phyloP scores from a whole-genome alignment of 208 protist genomes.

The Trypanosomatidae sp. region DNA sequence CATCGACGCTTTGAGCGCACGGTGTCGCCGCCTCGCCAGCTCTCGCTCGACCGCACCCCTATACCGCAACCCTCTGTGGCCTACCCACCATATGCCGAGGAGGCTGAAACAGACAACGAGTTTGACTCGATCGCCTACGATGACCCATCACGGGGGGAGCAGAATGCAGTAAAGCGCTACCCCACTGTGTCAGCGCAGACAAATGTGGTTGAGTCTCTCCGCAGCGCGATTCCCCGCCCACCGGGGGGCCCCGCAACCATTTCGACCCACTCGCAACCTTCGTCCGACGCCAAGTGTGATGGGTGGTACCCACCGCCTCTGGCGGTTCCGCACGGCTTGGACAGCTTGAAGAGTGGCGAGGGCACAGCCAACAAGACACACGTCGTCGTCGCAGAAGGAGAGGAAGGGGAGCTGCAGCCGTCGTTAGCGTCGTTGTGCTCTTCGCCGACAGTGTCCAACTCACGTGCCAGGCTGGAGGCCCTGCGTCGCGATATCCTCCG shows the following conservation, averaged over 20 bases:
- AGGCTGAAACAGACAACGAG: not conserved
- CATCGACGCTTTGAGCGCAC: constrained; percentile 1
- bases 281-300: not conserved
- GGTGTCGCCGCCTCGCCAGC: constrained; percentile 9
- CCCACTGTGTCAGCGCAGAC: constrained; percentile 3
- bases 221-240: not conserved
- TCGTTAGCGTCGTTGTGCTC: constrained; percentile 1
- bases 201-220: not conserved
- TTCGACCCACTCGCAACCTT: not conserved
- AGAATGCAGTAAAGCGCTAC: not conserved
- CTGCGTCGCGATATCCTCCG: constrained; percentile 18
- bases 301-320: not conserved
- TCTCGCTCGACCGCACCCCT: constrained; percentile 26
- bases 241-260: not conserved
- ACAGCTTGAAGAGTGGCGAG: not conserved
- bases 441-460: not conserved
- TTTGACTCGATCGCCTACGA: not conserved
- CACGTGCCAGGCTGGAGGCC: constrained; percentile 18
- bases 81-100: not conserved
- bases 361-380: not conserved
- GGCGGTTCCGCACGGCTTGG: constrained; percentile 2
- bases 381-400: not conserved
- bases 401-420: not conserved
- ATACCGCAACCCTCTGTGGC: not conserved
- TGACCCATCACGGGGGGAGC: not conserved